Evolutionary conservation across 164 flowering plant genomes (phyloP), one percentile per base, ranked within the genome.

Genomic region (Stephania japonica): DNA sequence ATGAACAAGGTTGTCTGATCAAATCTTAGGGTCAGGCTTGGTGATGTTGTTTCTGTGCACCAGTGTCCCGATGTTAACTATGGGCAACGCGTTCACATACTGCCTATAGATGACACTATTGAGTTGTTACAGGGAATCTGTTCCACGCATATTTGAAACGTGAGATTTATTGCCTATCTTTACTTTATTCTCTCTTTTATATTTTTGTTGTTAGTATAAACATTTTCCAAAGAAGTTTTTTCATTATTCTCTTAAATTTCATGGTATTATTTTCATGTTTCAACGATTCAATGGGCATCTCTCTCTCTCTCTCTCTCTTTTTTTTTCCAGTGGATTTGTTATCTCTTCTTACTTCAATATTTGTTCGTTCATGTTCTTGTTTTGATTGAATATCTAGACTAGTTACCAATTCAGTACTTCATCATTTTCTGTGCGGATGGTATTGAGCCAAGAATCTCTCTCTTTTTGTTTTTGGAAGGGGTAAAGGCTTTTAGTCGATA

Each of bases 1-100:
- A 74, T 80, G 80, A 80, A 80, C 41, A 80, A 80, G 50, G 82
- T 80, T 71, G 82, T 80, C n/a, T 49, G 82, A 27, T 64, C 82
- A 7, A 80, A 80, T 68, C 77, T 80, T 21, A 74, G 82, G 69
- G 82, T 80, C 53, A 73, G 77, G 26, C 50, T 80, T 21, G 77
- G 82, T 62, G 82, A 80, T 77, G 77, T 80, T 67, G 77, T 80
- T 50, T 80, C 82, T 59, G 80, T 80, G 42, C 82, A 80, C 67
- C 82, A 80, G 23, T 80, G 82, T 42, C 77, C 80, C 25, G 79
- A 80, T 68, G 82, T 80, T 21, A 77, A 77, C 43, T 80, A 77
- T 71, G 82, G 82, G 50, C 77, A 74, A 18, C 82, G 80, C 26
- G 73, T 80, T n/a, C 82, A 80, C 67, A 68, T 80, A n/a, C 77